Evolutionary conservation across 2,329 filamentous ascomycete genomes (phyloP).

Genomic region (Didymella glomerata): DNA sequence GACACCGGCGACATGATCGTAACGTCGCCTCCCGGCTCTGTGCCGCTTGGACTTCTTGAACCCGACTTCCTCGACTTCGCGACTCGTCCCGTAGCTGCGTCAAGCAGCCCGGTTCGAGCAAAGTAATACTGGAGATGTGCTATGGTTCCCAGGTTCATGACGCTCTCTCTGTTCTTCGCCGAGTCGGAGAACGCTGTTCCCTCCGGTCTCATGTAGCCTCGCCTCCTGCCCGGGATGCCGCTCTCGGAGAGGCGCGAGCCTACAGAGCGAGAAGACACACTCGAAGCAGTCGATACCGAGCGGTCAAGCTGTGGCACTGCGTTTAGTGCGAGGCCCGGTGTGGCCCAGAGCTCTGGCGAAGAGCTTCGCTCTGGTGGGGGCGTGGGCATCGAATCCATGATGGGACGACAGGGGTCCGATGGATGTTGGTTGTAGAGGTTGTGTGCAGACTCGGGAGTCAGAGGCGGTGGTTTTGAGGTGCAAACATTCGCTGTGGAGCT

Average conservation of each 20-base stretch:
- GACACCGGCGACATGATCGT: slow-evolving; percentile 37
- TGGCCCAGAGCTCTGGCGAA: slow-evolving; percentile 71
- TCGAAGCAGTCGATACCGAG: slow-evolving; percentile 69
- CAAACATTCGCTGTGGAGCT: slow-evolving; percentile 19
- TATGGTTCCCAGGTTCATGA: slow-evolving; percentile 95
- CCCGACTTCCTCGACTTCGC: slow-evolving; percentile 70
- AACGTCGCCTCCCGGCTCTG: slow-evolving; percentile 43
- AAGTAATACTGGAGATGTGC: slow-evolving; percentile 99
- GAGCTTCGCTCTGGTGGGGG: slow-evolving; percentile 51
- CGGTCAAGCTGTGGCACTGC: slow-evolving; percentile 68
- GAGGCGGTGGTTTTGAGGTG: slow-evolving; percentile 8
- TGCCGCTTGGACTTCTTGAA: slow-evolving; percentile 44
- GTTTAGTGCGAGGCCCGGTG: slow-evolving; percentile 70
- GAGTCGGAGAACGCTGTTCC: slow-evolving; percentile 90
- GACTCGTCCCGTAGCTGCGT: slow-evolving; percentile 89
- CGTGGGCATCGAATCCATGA: slow-evolving; percentile 50
- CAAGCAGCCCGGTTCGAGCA: slow-evolving; percentile 88
- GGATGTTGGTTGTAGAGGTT: slow-evolving; percentile 19
- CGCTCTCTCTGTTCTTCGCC: slow-evolving; percentile 88
- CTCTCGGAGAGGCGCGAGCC: slow-evolving; percentile 61
- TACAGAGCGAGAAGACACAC: slow-evolving; percentile 68
- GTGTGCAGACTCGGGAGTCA: slow-evolving; percentile 23
- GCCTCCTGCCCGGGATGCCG: slow-evolving; percentile 60
- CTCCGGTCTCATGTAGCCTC: slow-evolving; percentile 88
- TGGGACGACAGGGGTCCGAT: slow-evolving; percentile 27